A percentile compares a stretch with the other conserved stretches of the same genome.
These are phyloP conservation scores for Mucor circinelloides DNA, from an alignment of 371 early-diverging fungal genomes.

Conservation along the genomic window DNA sequence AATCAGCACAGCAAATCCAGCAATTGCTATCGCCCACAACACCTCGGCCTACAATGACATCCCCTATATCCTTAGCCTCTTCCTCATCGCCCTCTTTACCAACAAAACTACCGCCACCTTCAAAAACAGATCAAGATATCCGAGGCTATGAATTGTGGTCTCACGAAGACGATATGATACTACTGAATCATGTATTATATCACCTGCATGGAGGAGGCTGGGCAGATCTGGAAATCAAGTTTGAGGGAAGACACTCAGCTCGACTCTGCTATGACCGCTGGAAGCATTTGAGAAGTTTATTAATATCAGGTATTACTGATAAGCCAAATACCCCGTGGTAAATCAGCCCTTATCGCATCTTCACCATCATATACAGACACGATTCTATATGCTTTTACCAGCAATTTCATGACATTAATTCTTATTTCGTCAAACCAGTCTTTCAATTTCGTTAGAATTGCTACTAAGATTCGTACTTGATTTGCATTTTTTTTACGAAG, in stretches of 20 bases:
- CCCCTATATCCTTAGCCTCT: neutral
- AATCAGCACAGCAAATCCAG: neutral
- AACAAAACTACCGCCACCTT: conserved; percentile 21
- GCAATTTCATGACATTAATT: no score
- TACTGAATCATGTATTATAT: conserved; percentile 26
- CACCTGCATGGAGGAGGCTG: conserved; percentile 28
- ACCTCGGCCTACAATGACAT: neutral
- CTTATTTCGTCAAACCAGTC: no score
- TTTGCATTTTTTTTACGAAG: no score
- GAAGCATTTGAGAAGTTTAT: conserved; percentile 20
- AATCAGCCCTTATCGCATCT: neutral
- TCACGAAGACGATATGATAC: conserved; percentile 28
- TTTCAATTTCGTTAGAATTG: no score
- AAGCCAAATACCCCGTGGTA: conserved; percentile 23
- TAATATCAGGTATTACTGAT: conserved; percentile 23
- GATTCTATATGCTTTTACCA: no score
- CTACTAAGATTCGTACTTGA: no score
- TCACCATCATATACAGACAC: no score
- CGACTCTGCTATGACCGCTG: conserved; percentile 31
- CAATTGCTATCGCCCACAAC: neutral
- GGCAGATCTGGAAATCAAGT: conserved; percentile 25
- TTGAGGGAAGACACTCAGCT: conserved; percentile 29
- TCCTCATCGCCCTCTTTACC: neutral
- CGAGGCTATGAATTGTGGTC: conserved; percentile 45
- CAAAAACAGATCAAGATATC: conserved; percentile 42